Evolutionary conservation across 352 stramenopile genomes (phyloP), one percentile per base, ranked within the genome.

Genomic region (Globisporangium okanoganense): DNA sequence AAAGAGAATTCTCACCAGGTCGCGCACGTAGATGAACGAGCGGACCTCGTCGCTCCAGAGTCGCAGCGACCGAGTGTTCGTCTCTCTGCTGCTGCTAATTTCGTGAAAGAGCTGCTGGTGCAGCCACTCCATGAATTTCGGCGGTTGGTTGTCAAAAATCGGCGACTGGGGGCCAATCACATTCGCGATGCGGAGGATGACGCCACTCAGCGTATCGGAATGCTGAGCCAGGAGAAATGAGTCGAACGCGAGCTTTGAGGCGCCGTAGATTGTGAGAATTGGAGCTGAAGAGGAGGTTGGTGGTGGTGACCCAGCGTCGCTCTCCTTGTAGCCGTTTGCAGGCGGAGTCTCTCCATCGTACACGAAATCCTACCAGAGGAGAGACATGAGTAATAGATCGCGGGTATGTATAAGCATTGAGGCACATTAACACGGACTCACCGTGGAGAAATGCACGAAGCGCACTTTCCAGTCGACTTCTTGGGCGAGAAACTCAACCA

Each of bases 81-180:
- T 48, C 8, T 61, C 35, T 66, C 4, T 58, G 20, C 20, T 18
- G 29, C 1, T 53, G 0, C 6, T 6, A 33, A 33, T 6, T 33
- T 56, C 31, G 0, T 38, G 33, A 31, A 83, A 73, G 41, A 90
- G 70, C 51, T 88, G 64, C 2, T 52, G 41, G 22, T 80, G 65
- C n/a, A 90, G 65, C 80, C 80, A 90, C 44, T 85, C 49, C 64
- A 86, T 79, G 55, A 90, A 88, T 61, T 90, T 90, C 2, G 74
- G 69, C 9, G 72, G 54, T 12, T 65, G 69, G 29, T 73, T 31
- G 2, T 45, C 52, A 43, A 87, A 79, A 0, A 84, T 43, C 27
- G 76, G 76, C 14, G 78, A 64, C 10, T 50, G 45, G 0, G 72
- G 74, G 12, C 80, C 80, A 24, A 90, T 55, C 8, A 90, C 78